Percentiles rank a stretch among this genome's conserved stretches.
Evolutionary conservation across 345 rosid species (phyloP).

Genomic region (Ceriops tagal): DNA sequence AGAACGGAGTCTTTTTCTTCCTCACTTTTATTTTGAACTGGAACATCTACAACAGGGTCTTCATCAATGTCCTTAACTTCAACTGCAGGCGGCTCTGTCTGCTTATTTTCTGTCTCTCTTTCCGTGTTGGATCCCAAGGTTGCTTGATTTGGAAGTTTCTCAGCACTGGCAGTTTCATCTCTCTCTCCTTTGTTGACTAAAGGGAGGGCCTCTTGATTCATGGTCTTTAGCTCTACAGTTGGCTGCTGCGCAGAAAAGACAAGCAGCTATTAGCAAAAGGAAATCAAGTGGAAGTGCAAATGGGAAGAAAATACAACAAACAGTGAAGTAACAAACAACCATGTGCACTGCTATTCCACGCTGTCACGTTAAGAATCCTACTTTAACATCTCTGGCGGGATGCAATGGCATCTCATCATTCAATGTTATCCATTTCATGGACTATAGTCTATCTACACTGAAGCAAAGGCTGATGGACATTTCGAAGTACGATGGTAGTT

Average conservation of each 20-base stretch:
- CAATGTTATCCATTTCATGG: too few relatives aligned
- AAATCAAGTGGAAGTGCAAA: background rate
- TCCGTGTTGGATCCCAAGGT: background rate
- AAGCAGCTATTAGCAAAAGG: background rate
- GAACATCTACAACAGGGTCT: background rate
- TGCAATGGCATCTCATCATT: background rate
- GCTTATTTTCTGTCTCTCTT: background rate
- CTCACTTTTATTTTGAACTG: background rate
- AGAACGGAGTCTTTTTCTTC: background rate
- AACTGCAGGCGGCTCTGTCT: background rate
- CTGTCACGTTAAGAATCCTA: background rate
- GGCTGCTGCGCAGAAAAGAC: slow-evolving; percentile 12
- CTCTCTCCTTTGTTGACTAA: background rate
- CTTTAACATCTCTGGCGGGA: background rate
- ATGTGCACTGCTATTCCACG: background rate
- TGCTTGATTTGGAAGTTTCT: background rate
- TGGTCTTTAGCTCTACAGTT: slow-evolving; percentile 2
- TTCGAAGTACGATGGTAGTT: too few relatives aligned
- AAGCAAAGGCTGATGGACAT: too few relatives aligned
- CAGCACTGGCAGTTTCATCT: background rate
- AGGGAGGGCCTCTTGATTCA: background rate
- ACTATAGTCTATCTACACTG: too few relatives aligned
- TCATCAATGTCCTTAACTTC: slow-evolving; percentile 10
- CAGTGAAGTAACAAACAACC: background rate
- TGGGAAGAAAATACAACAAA: background rate